A percentile compares a stretch with the other conserved stretches of the same genome.
phyloP scores from a whole-genome alignment of 192 early-diverging fungal genomes.

The Entomortierella chlamydospora region DNA sequence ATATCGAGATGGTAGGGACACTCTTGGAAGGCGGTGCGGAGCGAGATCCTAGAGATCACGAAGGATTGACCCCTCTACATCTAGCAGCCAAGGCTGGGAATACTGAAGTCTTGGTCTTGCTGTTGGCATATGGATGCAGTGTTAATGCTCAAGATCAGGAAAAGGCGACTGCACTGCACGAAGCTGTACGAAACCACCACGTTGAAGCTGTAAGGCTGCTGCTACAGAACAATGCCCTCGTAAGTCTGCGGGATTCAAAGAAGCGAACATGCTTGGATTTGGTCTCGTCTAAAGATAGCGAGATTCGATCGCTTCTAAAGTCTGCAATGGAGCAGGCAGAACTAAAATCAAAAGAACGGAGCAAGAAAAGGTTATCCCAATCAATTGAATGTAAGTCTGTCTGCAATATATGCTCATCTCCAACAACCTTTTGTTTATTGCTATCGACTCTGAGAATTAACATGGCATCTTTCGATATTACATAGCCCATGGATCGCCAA shows the following conservation, averaged over 20 bases:
- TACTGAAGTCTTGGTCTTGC: conserved; percentile 52
- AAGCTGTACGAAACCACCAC: conserved; percentile 65
- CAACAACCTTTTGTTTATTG: background rate
- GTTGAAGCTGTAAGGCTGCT: conserved; percentile 56
- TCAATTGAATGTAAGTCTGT: conserved; percentile 37
- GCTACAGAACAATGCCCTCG: conserved; percentile 58
- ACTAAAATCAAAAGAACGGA: conserved; percentile 50
- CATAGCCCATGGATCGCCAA: conserved; percentile 28
- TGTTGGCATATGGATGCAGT: conserved; percentile 70
- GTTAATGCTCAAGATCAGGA: conserved; percentile 70
- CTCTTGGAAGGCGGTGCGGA: conserved; percentile 72
- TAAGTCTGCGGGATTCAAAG: conserved; percentile 65
- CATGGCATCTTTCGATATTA: background rate
- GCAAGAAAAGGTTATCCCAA: conserved; percentile 39
- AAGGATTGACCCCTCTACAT: conserved; percentile 76
- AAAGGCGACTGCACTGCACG: conserved; percentile 72
- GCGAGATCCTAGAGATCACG: conserved; percentile 69
- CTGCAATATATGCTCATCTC: too few relatives aligned
- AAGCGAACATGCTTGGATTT: conserved; percentile 64
- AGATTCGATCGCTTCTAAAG: conserved; percentile 36
- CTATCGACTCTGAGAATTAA: background rate
- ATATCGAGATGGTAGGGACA: conserved; percentile 61
- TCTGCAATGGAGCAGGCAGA: conserved; percentile 38
- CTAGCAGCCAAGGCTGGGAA: conserved; percentile 71
- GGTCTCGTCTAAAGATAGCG: conserved; percentile 47